Percentiles rank a stretch among this genome's conserved stretches.
Conservation (phyloP, 2,329 filamentous ascomycete genomes). For the Teratosphaeriaceae sp. region DNA sequence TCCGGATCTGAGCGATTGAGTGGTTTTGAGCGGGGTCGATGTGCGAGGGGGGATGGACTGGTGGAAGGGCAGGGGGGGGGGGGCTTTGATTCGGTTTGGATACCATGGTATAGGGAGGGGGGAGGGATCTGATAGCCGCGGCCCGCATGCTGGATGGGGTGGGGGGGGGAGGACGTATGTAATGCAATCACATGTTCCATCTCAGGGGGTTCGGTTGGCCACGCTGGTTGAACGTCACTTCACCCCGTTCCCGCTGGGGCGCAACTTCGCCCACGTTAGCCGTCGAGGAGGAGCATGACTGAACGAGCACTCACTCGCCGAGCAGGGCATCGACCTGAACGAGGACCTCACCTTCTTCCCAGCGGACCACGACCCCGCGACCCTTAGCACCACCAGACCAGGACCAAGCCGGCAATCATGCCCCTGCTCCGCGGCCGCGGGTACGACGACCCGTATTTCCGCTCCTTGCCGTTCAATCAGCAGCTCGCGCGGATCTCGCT, state of each 20-base stretch:
- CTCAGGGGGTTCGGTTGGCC: no score
- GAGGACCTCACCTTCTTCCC: neutral
- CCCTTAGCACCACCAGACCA: neutral
- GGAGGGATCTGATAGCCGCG: no score
- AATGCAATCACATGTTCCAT: neutral
- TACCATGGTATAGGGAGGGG: conserved; percentile 10
- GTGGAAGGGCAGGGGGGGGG: neutral
- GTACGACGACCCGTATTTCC: neutral
- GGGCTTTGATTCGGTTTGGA: conserved; percentile 4
- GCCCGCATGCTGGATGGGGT: no score
- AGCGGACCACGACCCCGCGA: neutral
- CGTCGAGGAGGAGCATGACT: no score
- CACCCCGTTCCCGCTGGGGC: no score
- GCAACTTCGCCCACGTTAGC: no score
- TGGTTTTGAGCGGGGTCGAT: no score
- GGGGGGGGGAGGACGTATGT: neutral
- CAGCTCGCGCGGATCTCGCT: neutral
- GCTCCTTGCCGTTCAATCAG: neutral
- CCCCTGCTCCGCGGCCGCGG: neutral
- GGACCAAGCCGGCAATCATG: no score
- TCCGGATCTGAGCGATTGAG: conserved; percentile 60
- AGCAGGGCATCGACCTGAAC: no score
- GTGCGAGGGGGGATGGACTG: no score
- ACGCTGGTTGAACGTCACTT: neutral
- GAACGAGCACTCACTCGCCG: no score